Evolutionary conservation across 768 basidiomycete species (phyloP).

Genomic region (Sarcomyxa edulis): DNA sequence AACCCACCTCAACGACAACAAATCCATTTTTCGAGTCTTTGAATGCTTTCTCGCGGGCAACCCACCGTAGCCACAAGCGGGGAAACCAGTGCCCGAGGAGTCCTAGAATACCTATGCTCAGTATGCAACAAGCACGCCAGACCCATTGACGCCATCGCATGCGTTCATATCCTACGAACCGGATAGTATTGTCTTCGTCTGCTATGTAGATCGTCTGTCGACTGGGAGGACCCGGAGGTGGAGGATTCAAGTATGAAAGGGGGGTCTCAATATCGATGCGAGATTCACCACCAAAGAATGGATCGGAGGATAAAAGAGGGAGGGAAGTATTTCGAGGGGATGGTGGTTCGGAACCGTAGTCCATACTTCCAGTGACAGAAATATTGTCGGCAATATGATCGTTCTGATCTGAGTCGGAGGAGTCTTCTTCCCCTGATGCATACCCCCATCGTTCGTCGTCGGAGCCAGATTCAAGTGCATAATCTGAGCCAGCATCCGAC

Average conservation of each 20-base stretch:
- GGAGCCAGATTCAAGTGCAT: slow-evolving; percentile 49
- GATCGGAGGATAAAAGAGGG: slow-evolving; percentile 68
- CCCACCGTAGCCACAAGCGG: slow-evolving; percentile 84
- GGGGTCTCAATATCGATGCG: slow-evolving; percentile 77
- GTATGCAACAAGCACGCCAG: slow-evolving; percentile 68
- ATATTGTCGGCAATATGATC: slow-evolving; percentile 31
- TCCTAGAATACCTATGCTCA: slow-evolving; percentile 67
- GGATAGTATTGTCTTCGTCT: slow-evolving; percentile 87
- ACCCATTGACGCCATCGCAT: slow-evolving; percentile 53
- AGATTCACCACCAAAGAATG: slow-evolving; percentile 78
- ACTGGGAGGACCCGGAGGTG: slow-evolving; percentile 77
- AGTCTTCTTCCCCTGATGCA: slow-evolving; percentile 77
- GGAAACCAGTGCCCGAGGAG: slow-evolving; percentile 95
- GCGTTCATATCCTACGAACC: slow-evolving; percentile 82
- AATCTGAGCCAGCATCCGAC: slow-evolving; percentile 56
- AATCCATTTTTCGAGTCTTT: slow-evolving; percentile 64
- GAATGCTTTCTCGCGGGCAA: slow-evolving; percentile 80
- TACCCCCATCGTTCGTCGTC: slow-evolving; percentile 89
- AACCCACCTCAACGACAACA: slow-evolving; percentile 84
- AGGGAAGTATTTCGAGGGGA: slow-evolving; percentile 49
- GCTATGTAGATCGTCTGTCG: slow-evolving; percentile 80
- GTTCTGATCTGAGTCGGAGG: slow-evolving; percentile 28
- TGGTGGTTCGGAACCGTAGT: slow-evolving; percentile 67
- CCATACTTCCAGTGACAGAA: slow-evolving; percentile 54
- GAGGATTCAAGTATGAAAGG: slow-evolving; percentile 58